phyloP scores from a whole-genome alignment of 805 yeast species.

The Yarrowia deformans region DNA sequence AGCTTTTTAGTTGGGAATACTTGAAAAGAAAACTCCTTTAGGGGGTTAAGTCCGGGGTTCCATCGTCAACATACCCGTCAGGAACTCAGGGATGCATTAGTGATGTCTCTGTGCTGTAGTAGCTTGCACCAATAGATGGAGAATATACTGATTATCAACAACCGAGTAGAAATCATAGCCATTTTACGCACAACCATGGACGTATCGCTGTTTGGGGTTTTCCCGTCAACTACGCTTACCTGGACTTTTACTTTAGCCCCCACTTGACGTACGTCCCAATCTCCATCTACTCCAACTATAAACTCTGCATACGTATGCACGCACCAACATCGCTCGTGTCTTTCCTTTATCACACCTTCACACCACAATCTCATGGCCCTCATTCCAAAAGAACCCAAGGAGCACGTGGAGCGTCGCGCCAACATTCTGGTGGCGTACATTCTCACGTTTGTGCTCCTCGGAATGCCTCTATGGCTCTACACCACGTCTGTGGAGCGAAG shows the following conservation, averaged over 20 bases:
- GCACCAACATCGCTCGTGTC: not conserved
- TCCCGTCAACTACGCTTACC: not conserved
- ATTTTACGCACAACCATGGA: no score
- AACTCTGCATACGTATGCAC: not conserved
- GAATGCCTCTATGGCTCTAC: constrained; percentile 64
- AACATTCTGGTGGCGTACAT: constrained; percentile 33
- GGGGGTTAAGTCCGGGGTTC: no score
- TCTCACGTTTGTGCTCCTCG: constrained; percentile 49
- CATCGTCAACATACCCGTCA: no score
- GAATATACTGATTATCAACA: no score
- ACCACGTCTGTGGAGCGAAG: constrained; percentile 73
- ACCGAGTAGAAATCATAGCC: no score
- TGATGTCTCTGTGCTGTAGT: no score
- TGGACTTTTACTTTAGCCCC: not conserved
- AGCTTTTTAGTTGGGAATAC: not conserved
- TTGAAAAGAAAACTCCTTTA: not conserved
- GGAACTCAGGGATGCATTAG: no score
- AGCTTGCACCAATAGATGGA: no score
- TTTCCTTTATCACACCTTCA: not conserved
- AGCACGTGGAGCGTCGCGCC: constrained; percentile 38
- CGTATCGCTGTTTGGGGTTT: no score
- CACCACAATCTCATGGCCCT: not conserved
- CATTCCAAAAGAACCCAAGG: constrained; percentile 26
- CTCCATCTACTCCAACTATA: not conserved
- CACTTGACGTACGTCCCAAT: no score